These are phyloP conservation scores for Rutstroemia sp. DNA, from an alignment of 2,329 filamentous ascomycete species.

Conservation along the genomic window DNA sequence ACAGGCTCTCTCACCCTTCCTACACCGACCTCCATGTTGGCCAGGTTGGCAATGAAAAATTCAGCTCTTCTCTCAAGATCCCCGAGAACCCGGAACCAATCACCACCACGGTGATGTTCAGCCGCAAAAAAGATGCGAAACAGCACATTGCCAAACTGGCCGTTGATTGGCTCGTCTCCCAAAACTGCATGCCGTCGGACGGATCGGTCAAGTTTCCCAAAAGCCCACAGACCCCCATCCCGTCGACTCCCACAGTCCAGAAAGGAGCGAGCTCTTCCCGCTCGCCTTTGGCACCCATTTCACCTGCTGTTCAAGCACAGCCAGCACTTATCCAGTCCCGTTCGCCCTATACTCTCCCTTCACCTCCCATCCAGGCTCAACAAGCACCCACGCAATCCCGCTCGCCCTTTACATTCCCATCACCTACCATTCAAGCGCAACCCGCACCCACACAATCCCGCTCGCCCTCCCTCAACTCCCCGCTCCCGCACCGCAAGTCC, in stretches of 20 bases:
- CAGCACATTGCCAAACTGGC: conserved; percentile 27
- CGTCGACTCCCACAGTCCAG: background rate
- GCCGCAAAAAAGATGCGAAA: conserved; percentile 27
- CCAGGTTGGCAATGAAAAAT: background rate
- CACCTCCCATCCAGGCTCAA: too few species aligned
- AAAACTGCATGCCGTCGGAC: conserved; percentile 24
- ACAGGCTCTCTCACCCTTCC: conserved; percentile 1
- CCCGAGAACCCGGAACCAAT: background rate
- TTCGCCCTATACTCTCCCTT: too few species aligned
- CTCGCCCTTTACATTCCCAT: too few species aligned
- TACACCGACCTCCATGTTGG: background rate
- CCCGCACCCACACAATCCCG: too few species aligned
- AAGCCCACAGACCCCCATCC: background rate
- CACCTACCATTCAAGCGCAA: too few species aligned
- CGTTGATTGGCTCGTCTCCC: conserved; percentile 26
- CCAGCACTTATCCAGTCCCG: too few species aligned
- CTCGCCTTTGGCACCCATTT: too few species aligned
- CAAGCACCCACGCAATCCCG: too few species aligned
- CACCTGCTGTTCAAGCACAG: too few species aligned
- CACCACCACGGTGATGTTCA: background rate
- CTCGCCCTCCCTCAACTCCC: background rate
- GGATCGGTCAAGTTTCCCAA: conserved; percentile 23
- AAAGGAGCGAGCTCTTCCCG: too few species aligned
- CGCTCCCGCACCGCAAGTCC: background rate
- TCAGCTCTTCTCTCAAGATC: background rate